Conservation (phyloP, 371 early-diverging fungal genomes). For the Haplosporangium sp. region DNA sequence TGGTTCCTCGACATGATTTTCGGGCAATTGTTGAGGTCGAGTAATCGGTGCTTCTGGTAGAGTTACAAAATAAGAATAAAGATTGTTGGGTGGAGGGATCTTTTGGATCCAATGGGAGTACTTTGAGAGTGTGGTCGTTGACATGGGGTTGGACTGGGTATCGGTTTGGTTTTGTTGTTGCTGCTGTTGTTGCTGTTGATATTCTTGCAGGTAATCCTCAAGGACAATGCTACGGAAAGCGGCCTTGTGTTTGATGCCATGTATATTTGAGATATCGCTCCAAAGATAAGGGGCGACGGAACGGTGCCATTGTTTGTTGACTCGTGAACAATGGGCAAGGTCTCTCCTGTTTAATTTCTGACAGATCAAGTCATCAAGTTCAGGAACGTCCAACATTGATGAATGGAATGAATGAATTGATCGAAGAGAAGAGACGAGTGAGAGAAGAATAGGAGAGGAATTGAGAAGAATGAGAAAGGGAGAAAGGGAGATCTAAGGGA, state of each 20-base stretch:
- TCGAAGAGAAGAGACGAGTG: too few species aligned
- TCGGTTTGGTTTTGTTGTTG: too few species aligned
- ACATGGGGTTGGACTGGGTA: too few species aligned
- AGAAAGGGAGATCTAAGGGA: too few species aligned
- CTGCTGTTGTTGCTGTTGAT: too few species aligned
- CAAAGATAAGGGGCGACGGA: constrained; percentile 6
- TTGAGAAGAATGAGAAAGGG: too few species aligned
- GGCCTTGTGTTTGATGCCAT: background rate
- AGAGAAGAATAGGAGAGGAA: too few species aligned
- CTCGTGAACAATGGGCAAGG: constrained; percentile 5
- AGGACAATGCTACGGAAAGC: constrained; percentile 10
- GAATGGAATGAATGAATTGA: too few species aligned
- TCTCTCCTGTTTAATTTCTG: background rate
- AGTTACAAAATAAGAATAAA: background rate
- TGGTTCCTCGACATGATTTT: background rate
- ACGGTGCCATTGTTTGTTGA: constrained; percentile 7
- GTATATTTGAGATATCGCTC: background rate
- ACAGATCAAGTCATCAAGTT: constrained; percentile 11
- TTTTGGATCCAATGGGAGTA: background rate
- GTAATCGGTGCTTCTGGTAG: background rate
- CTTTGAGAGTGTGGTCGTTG: background rate
- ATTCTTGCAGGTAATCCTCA: constrained; percentile 2
- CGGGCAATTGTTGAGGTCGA: background rate
- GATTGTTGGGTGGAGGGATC: background rate
- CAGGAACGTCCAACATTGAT: constrained; percentile 11